Base-by-base conservation (phyloP, 176 grass and related monocot genomes). In the Eleusine indica region DNA sequence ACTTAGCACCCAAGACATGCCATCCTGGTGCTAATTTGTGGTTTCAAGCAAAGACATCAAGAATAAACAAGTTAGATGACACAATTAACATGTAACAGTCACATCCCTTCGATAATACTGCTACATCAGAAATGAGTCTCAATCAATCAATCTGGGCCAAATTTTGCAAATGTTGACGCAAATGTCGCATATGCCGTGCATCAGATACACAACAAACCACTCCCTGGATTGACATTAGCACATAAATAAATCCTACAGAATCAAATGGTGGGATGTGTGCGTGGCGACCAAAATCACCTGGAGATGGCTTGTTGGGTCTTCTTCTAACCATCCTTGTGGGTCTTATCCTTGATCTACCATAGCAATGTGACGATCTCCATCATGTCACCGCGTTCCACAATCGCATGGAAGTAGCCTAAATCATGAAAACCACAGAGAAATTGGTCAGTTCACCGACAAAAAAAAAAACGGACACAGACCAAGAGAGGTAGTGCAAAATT, bases 281-380 rank as follows among this genome's bases (percentile, higher is more conserved):
- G 29, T 11, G 37, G 77, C 18, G 5, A 68, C 2, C 16, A 51
- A 15, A 68, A 82, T 89, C 76, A 96, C 91, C 94, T 93, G 66
- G 86, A 90, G 77, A 96, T 91, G 67, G 89, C 86, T 68, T 93
- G 91, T 83, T 89, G 86, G 12, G 79, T 96, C 81, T 93, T 93
- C 88, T 91, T 96, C 81, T 91, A 84, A 18, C 91, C 94, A 19
- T 96, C 94, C 80, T 90, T 88, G 61, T 93, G 88, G 58, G 86
- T 87, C 74, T 86, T 96, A 46, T 93, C 88, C 89, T 86, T 96
- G 89, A 96, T 89, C 9, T 87, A 82, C 39, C 86, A 84, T 42
- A 96, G 82, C 57, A 92, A 66, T 32, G 91, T 82, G 47, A 93
- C 78, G 65, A 96, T 89, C 81, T 87, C 86, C 82, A 93, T 86